phyloP scores from a whole-genome alignment of 768 basidiomycete genomes.

The Phanerochaete sordida region DNA sequence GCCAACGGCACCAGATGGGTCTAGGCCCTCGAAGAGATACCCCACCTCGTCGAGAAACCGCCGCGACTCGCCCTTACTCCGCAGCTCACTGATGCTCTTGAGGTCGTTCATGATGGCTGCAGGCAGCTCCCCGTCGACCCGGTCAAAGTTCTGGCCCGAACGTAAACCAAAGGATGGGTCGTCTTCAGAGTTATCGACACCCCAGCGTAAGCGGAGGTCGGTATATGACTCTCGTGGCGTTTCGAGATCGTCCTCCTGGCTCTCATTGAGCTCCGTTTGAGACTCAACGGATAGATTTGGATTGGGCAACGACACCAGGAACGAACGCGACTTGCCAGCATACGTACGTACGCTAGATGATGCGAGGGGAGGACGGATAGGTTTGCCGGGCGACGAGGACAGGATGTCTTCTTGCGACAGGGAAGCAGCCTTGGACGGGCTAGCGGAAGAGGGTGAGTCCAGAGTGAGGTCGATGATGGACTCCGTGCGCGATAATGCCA shows the following conservation, averaged over 20 bases:
- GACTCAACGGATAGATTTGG: background rate
- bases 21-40: conserved; percentile 80
- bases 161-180: conserved; percentile 45
- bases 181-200: conserved; percentile 77
- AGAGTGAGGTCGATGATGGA: conserved; percentile 15
- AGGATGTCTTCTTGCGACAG: conserved; percentile 17
- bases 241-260: conserved; percentile 48
- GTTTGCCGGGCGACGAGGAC: conserved; percentile 14
- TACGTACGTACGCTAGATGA: conserved; percentile 59
- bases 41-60: conserved; percentile 83
- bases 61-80: conserved; percentile 77
- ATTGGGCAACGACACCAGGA: conserved; percentile 59
- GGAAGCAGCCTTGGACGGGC: conserved; percentile 14
- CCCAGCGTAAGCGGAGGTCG: conserved; percentile 73
- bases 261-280: conserved; percentile 32
- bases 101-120: conserved; percentile 67
- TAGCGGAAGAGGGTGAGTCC: conserved; percentile 13
- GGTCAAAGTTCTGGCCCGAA: background rate
- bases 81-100: conserved; percentile 76
- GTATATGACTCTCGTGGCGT: conserved; percentile 69
- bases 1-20: conserved; percentile 43
- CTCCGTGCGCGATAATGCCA: conserved; percentile 14
- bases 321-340: conserved; percentile 76
- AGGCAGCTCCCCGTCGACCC: conserved; percentile 30
- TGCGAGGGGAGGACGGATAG: conserved; percentile 21